Evolutionary conservation across 2,329 filamentous ascomycete species (phyloP).

Genomic region (Cryphonectria naterciae): DNA sequence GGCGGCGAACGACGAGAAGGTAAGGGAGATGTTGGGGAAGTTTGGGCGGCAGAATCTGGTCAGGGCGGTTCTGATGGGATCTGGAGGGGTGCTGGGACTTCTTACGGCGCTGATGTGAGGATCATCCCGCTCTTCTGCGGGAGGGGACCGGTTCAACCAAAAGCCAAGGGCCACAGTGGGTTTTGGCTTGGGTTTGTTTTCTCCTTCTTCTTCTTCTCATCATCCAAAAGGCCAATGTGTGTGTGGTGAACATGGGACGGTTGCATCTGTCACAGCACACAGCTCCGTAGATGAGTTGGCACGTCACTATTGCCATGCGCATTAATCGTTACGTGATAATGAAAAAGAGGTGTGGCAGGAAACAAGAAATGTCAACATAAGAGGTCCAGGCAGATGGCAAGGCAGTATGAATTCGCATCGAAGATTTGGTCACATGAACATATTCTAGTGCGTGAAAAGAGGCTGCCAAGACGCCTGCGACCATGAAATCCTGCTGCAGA

Average conservation of each 20-base stretch:
- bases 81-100: conserved; percentile 18
- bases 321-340: not conserved
- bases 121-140: not conserved
- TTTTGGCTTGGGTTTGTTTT: not conserved
- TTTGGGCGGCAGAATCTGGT: conserved; percentile 21
- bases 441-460: not conserved
- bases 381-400: not conserved
- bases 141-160: not conserved
- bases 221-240: not conserved
- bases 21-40: conserved; percentile 14
- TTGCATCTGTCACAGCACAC: not conserved
- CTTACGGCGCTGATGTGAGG: conserved; percentile 13
- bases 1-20: conserved; percentile 6
- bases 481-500: too few species aligned
- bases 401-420: not conserved
- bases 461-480: not conserved
- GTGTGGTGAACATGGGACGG: too few species aligned
- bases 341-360: not conserved
- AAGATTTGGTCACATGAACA: not conserved
- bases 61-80: conserved; percentile 16
- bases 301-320: not conserved
- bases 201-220: not conserved
- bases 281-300: not conserved
- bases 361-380: not conserved
- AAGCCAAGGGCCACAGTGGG: not conserved